phyloP scores from a whole-genome alignment of 148 eudicot genomes.

The Hydrangea macrophylla region DNA sequence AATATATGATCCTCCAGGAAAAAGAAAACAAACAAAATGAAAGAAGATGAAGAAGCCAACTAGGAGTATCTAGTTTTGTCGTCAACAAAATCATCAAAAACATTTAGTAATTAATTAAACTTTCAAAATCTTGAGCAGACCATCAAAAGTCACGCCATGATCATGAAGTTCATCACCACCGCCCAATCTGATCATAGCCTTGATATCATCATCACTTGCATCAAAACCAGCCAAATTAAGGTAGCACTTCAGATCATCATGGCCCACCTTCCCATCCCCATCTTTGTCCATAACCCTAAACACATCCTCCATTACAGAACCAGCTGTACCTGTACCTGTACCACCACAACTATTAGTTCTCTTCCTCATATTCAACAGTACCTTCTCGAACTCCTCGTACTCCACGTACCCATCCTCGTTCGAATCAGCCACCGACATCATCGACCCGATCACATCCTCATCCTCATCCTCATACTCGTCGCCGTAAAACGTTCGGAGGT shows the following conservation, averaged over 20 bases:
- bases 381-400: slow-evolving; percentile 64
- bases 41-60: too few relatives aligned
- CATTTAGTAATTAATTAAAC: too few relatives aligned
- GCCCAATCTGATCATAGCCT: slow-evolving; percentile 68
- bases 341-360: not conserved
- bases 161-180: slow-evolving; percentile 52
- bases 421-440: slow-evolving; percentile 70
- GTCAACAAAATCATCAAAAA: too few relatives aligned
- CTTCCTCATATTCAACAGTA: slow-evolving; percentile 26
- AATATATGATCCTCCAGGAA: too few relatives aligned
- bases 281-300: slow-evolving; percentile 79
- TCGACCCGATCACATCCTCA: slow-evolving; percentile 55
- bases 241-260: slow-evolving; percentile 53
- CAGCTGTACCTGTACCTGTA: not conserved
- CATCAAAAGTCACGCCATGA: slow-evolving; percentile 58
- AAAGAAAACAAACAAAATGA: too few relatives aligned
- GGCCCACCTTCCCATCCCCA: slow-evolving; percentile 75
- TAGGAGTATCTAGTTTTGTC: too few relatives aligned
- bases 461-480: slow-evolving; percentile 10
- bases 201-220: slow-evolving; percentile 70
- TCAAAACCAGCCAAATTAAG: slow-evolving; percentile 44
- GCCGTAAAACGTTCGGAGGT: slow-evolving; percentile 57
- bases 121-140: slow-evolving; percentile 52
- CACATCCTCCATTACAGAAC: slow-evolving; percentile 58
- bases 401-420: slow-evolving; percentile 65